Percentiles rank a stretch among this genome's conserved stretches.
These are phyloP conservation scores for Spongospora subterranea DNA, from an alignment of 208 protist species.

Conservation along the genomic window DNA sequence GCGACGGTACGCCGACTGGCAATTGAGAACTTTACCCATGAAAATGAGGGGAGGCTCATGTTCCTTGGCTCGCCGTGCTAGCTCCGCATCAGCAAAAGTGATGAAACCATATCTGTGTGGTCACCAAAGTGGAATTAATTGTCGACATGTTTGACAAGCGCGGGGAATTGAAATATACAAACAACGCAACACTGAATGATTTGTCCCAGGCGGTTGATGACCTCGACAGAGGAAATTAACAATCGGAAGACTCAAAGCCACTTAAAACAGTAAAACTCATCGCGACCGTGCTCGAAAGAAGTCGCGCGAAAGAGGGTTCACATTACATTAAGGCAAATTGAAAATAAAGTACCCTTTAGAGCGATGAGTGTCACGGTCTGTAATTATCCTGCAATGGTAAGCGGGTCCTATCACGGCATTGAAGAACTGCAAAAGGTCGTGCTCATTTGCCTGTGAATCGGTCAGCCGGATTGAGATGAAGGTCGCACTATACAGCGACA, in stretches of 20 bases:
- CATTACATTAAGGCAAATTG: not conserved
- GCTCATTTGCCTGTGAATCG: not conserved
- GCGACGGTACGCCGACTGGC: conserved; percentile 10
- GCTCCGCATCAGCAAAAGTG: not conserved
- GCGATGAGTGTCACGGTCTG: conserved; percentile 4
- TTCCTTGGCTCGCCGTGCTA: not conserved
- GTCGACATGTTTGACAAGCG: too few relatives aligned
- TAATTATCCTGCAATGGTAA: not conserved
- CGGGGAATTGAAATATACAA: not conserved
- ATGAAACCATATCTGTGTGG: conserved; percentile 10
- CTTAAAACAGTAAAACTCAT: not conserved
- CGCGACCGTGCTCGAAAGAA: not conserved
- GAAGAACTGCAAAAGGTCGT: conserved; percentile 34
- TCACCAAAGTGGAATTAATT: too few relatives aligned
- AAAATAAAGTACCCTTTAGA: conserved; percentile 27
- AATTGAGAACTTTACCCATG: conserved; percentile 44
- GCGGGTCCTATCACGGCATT: not conserved
- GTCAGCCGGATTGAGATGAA: not conserved
- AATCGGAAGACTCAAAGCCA: not conserved
- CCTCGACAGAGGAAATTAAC: not conserved
- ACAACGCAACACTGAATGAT: not conserved
- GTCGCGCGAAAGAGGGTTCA: not conserved
- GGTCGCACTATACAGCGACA: not conserved
- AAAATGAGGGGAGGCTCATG: not conserved
- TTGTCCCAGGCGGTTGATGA: not conserved